phyloP scores from a whole-genome alignment of 2,329 filamentous ascomycete genomes.

The Aspergillus calidoustus region DNA sequence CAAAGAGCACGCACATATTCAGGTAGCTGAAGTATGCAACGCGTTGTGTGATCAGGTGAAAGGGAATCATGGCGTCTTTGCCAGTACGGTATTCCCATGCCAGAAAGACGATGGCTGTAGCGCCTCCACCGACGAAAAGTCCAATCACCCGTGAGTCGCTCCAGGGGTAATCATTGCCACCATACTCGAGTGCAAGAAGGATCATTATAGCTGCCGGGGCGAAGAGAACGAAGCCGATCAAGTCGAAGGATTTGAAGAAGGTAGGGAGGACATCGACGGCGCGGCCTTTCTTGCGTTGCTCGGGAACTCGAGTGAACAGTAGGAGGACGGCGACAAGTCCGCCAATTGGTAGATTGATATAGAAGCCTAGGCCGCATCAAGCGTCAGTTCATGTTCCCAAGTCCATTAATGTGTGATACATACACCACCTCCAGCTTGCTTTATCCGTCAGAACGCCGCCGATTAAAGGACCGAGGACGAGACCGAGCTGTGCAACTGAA shows the following conservation, averaged over 20 bases:
- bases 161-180: constrained; percentile 59
- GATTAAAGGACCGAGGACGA: constrained; percentile 43
- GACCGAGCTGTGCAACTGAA: constrained; percentile 37
- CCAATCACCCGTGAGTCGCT: constrained; percentile 44
- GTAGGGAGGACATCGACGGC: constrained; percentile 13
- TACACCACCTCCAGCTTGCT: constrained; percentile 32
- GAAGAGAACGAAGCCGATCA: constrained; percentile 56
- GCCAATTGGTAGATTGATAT: constrained; percentile 58
- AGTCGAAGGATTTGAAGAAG: constrained; percentile 49
- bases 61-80: constrained; percentile 22
- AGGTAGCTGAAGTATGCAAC: constrained; percentile 33
- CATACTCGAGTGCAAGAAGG: constrained; percentile 62
- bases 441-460: constrained; percentile 49
- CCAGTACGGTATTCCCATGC: constrained; percentile 22
- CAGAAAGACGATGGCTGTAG: constrained; percentile 17
- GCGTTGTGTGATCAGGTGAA: constrained; percentile 7
- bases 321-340: constrained; percentile 27
- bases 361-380: constrained; percentile 42
- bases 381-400: neutral
- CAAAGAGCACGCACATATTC: constrained; percentile 38
- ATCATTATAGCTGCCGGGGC: constrained; percentile 59
- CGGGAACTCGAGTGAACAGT: constrained; percentile 27
- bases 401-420: constrained; percentile 1
- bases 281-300: constrained; percentile 8
- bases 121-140: constrained; percentile 40